Evolutionary conservation across 441 rosid genomes (phyloP), one percentile per base, ranked within the genome.

Genomic region (Rhodomyrtus psidioides): DNA sequence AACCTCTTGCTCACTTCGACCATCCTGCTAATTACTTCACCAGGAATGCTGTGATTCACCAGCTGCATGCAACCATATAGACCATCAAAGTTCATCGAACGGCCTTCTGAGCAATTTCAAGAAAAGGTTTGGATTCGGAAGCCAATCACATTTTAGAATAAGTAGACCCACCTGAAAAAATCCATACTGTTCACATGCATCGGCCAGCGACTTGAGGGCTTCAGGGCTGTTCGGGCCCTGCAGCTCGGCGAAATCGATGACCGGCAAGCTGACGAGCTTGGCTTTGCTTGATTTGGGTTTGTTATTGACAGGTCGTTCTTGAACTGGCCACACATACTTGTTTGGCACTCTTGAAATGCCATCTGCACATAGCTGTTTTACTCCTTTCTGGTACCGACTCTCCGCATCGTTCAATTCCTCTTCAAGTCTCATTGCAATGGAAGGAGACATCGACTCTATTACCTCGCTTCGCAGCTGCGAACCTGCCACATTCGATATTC

Each of bases 1-100:
- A 95, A 95, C 85, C 94, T 93, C 86, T 84, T 91, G 84, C 94
- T 88, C 56, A 90, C 95, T 76, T 93, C 96, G 12, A 91, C 89
- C 98, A 93, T 94, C 75, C 86, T 86, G 58, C 76, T 89, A 30
- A 93, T 91, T 44, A 91, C 93, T 44, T 93, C 93, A 17, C 84
- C 84, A 1, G 91, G 89, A 87, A 96, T 90, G 1, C 98, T 94
- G 86, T 96, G 98, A 83, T 96, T 96, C 53, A 94, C 94, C 86
- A 95, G 89, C 98, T 96, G 91, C 91, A 87, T 82, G 12, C 28
- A 2, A 55, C 21, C 74, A 26, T 58, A 55, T 83, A 12, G 59
- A 46, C 15, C 34, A 83, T 30, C 21, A 30, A 30, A 44, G 26
- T 60, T 84, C 56, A 27, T 55, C 27, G 5, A 24, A 27, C 28